Conservation (phyloP, 192 early-diverging fungal genomes). For the Rhizophlyctis rosea region DNA sequence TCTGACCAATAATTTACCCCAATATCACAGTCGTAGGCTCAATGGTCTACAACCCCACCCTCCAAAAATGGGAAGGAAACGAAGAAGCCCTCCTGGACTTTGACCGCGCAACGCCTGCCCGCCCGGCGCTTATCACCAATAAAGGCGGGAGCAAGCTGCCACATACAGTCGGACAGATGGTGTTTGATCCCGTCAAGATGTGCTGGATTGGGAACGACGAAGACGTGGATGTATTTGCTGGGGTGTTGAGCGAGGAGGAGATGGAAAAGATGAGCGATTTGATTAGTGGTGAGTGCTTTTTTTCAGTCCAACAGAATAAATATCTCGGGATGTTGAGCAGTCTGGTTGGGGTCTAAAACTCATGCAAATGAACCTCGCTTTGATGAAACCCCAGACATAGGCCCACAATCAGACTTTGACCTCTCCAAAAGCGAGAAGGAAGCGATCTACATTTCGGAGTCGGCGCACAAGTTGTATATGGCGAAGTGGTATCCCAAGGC, state of each 20-base stretch:
- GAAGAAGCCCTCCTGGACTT: constrained; percentile 43
- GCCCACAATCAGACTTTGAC: constrained; percentile 29
- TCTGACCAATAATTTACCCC: too few relatives aligned
- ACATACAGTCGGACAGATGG: constrained; percentile 40
- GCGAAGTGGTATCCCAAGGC: constrained; percentile 54
- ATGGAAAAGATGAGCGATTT: too few relatives aligned
- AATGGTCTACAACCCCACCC: constrained; percentile 48
- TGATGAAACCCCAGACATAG: constrained; percentile 6
- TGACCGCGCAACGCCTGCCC: constrained; percentile 24
- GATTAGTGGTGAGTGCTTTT: too few relatives aligned
- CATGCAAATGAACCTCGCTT: not conserved
- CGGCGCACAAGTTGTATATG: constrained; percentile 52
- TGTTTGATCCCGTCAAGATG: constrained; percentile 51
- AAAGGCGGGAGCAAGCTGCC: constrained; percentile 27
- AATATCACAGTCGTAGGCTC: constrained; percentile 36
- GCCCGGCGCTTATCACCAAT: constrained; percentile 36
- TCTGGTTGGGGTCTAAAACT: not conserved
- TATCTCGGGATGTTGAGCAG: too few relatives aligned
- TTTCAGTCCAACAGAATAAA: too few relatives aligned
- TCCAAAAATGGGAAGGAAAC: constrained; percentile 52
- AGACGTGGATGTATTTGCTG: constrained; percentile 44
- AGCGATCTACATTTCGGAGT: constrained; percentile 37
- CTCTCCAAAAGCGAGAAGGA: constrained; percentile 30
- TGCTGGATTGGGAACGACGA: constrained; percentile 51
- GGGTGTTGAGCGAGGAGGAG: too few relatives aligned